A percentile compares a stretch with the other conserved stretches of the same genome.
Evolutionary conservation across 306 rosid genomes (phyloP).

Genomic region (Rubus parviflorus): DNA sequence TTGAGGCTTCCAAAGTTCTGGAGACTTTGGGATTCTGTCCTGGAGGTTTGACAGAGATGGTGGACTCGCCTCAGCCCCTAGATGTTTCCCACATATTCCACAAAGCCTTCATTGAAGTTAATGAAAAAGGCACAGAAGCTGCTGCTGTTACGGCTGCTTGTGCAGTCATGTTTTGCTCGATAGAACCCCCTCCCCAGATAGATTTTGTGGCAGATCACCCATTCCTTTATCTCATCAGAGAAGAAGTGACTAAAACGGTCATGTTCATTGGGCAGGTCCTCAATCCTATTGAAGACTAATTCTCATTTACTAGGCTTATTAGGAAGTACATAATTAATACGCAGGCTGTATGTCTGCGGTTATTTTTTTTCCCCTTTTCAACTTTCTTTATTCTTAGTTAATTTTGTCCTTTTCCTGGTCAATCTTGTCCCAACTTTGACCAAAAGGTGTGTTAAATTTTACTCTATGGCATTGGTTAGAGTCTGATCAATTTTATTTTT

Average conservation of each 20-base stretch:
- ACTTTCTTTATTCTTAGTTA: no score
- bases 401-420: no score
- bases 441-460: no score
- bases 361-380: no score
- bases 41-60: not conserved
- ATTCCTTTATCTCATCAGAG: conserved; percentile 1
- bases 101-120: not conserved
- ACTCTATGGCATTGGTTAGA: no score
- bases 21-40: not conserved
- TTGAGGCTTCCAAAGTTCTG: not conserved
- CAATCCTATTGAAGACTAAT: not conserved
- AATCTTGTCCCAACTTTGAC: no score
- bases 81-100: not conserved
- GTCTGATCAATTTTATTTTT: no score
- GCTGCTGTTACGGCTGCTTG: not conserved
- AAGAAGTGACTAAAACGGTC: not conserved
- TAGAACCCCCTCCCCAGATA: not conserved
- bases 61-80: not conserved
- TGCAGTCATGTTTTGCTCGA: not conserved
- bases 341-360: no score
- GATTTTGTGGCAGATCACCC: conserved; percentile 7
- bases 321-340: not conserved
- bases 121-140: not conserved
- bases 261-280: not conserved
- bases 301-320: not conserved